Conservation (phyloP, 1,139 yeast species). For the Casaregolazyma suthepensis region DNA sequence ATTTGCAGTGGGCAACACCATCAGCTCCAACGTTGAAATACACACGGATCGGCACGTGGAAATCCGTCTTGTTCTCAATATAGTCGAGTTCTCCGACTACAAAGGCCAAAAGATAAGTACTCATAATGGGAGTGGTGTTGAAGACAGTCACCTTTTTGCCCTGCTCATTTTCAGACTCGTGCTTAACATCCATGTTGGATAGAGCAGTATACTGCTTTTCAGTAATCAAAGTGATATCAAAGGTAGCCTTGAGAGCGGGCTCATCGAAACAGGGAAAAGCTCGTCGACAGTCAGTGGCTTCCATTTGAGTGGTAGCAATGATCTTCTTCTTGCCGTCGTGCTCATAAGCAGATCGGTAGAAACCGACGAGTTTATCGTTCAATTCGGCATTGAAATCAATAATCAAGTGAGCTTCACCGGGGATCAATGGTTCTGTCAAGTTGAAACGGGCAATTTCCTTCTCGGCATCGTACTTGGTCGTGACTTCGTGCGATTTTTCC, state of each 20-base stretch:
- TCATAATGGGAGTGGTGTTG: slow-evolving; percentile 65
- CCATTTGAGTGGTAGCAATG: slow-evolving; percentile 82
- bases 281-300: slow-evolving; percentile 82
- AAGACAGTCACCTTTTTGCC: slow-evolving; percentile 34
- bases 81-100: slow-evolving; percentile 72
- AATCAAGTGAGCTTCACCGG: slow-evolving; percentile 30
- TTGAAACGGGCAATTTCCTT: slow-evolving; percentile 12
- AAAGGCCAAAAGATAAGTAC: slow-evolving; percentile 72
- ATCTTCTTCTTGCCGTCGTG: slow-evolving; percentile 49
- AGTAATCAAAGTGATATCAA: slow-evolving; percentile 59
- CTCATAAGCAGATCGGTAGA: slow-evolving; percentile 70
- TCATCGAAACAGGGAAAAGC: slow-evolving; percentile 92
- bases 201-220: slow-evolving; percentile 57
- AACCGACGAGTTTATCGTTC: slow-evolving; percentile 75
- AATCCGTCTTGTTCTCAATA: slow-evolving; percentile 47
- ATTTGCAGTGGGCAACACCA: slow-evolving; percentile 45
- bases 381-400: slow-evolving; percentile 45
- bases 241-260: slow-evolving; percentile 79
- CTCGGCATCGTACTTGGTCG: slow-evolving; percentile 11
- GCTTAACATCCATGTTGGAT: slow-evolving; percentile 66
- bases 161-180: slow-evolving; percentile 24
- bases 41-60: slow-evolving; percentile 60
- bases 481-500: slow-evolving; percentile 16
- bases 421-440: slow-evolving; percentile 18
- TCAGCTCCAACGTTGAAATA: slow-evolving; percentile 65